A percentile compares a stretch with the other conserved stretches of the same genome.
Conservation (phyloP, 331 rosid species). For the Acacia concinna region DNA sequence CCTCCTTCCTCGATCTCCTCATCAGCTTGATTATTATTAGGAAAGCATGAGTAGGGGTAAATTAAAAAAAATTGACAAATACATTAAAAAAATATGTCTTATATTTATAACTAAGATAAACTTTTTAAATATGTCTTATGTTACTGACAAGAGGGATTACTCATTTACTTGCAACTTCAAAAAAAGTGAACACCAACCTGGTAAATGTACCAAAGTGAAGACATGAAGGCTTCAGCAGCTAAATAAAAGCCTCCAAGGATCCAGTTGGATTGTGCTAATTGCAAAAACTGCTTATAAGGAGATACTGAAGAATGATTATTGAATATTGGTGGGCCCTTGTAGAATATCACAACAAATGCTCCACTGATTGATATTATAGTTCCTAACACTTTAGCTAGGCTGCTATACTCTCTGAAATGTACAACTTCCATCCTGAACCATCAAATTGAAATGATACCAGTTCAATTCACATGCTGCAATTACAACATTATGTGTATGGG, state of each 20-base stretch:
- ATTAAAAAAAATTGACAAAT: too few relatives aligned
- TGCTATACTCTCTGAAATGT: slow-evolving; percentile 29
- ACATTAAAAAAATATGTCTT: too few relatives aligned
- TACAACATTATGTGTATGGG: not conserved
- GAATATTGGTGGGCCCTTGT: not conserved
- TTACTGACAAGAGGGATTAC: too few relatives aligned
- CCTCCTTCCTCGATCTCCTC: too few relatives aligned
- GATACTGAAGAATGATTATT: not conserved
- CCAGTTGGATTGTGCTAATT: not conserved
- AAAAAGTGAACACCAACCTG: not conserved
- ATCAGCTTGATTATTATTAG: too few relatives aligned
- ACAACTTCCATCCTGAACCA: slow-evolving; percentile 50
- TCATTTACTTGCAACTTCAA: not conserved
- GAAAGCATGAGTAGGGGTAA: too few relatives aligned
- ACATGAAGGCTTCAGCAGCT: not conserved
- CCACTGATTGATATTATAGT: slow-evolving; percentile 49
- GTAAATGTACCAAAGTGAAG: not conserved
- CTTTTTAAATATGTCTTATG: too few relatives aligned
- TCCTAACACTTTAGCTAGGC: slow-evolving; percentile 50
- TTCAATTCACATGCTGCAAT: not conserved
- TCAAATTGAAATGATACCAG: not conserved
- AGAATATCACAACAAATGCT: slow-evolving; percentile 29
- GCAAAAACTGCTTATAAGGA: not conserved
- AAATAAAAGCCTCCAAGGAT: not conserved
- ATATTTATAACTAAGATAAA: too few relatives aligned